These are phyloP conservation scores for Pseudonitzschia pungens DNA, from an alignment of 108 stramenopile genomes.

Conservation along the genomic window DNA sequence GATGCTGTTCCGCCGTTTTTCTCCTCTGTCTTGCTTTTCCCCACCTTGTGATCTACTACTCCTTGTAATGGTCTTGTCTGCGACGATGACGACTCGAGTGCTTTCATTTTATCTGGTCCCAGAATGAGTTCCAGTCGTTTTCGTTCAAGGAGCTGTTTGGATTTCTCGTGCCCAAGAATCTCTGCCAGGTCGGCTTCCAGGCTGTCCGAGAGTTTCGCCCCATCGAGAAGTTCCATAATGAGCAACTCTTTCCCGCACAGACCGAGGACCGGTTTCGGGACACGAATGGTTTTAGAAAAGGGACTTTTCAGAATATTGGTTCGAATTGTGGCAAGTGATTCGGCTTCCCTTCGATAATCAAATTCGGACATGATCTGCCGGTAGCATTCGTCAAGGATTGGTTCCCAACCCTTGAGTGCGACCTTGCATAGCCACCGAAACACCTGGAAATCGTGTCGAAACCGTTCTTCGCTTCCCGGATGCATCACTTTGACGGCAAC, in stretches of 20 bases:
- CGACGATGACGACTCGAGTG: background rate
- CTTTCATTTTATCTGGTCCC: conserved; percentile 9
- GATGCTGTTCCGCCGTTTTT: background rate
- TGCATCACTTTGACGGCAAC: conserved; percentile 80
- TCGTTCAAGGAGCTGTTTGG: background rate
- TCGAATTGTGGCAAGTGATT: conserved; percentile 44
- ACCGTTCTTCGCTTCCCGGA: conserved; percentile 56
- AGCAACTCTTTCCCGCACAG: conserved; percentile 63
- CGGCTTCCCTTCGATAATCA: conserved; percentile 65
- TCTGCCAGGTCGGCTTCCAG: conserved; percentile 51
- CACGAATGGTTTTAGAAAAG: conserved; percentile 6
- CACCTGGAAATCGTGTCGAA: conserved; percentile 67
- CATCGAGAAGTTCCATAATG: conserved; percentile 70
- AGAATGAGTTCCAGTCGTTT: conserved; percentile 8
- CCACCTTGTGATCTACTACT: background rate
- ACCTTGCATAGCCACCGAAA: conserved; percentile 66
- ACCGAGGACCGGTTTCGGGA: conserved; percentile 51
- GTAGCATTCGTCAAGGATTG: conserved; percentile 62
- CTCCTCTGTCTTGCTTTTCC: background rate
- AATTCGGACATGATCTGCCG: conserved; percentile 73
- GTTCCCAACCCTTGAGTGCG: conserved; percentile 70
- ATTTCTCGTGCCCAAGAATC: conserved; percentile 22
- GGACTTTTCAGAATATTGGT: conserved; percentile 43
- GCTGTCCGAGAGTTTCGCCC: conserved; percentile 52
- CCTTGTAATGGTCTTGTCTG: background rate